Base-by-base conservation (phyloP, 306 rosid genomes). In the Bauhinia variegata region DNA sequence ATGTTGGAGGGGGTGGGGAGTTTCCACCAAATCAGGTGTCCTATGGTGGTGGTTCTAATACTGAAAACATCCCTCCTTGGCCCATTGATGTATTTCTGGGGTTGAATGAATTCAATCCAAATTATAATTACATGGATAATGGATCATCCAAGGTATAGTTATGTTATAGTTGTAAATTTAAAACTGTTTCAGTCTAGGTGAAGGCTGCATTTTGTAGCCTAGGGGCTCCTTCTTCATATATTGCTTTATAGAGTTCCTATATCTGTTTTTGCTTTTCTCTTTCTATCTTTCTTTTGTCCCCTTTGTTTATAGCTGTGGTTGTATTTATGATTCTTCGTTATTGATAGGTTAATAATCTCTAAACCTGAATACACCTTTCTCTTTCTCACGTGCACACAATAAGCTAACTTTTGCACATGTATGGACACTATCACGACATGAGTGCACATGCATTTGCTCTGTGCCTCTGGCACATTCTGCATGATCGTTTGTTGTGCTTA, bases 111-210 rank as follows among this genome's bases (percentile, higher is more conserved):
- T 88, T 80, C 74, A 78, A 51, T 73, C 89, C 77, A 78, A 80
- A 63, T 65, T 86, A 74, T 54, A 84, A 80, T 46, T 86, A 57
- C 87, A 82, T 79, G 84, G 96, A 86, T 43, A 80, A 67, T 55
- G 95, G 80, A 70, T 84, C 97, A 37, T 86, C 95, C 65, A 86
- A 88, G 95, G 99, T 88, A 64, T 50, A 89, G 17, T 65, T 43
- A 55, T 67, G 17, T 65, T 43, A 55, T 67, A 71, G 77, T 47
- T 79, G 52, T 62, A 44, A 14, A 41, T 70, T 43, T 34, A 23
- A 7, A 8, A 49, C n/a, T 53, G 49, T 44, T 18, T 7, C 14
- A 5, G 11, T 63, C 34, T 7, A 8, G 30, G 7, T 23, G 34
- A 23, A 11, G 34, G 11, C 18, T 38, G 23, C 67, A 28, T n/a